A percentile compares a stretch with the other conserved stretches of the same genome.
Conservation (phyloP, 257 asterid species). For the Knoxia roxburghii region DNA sequence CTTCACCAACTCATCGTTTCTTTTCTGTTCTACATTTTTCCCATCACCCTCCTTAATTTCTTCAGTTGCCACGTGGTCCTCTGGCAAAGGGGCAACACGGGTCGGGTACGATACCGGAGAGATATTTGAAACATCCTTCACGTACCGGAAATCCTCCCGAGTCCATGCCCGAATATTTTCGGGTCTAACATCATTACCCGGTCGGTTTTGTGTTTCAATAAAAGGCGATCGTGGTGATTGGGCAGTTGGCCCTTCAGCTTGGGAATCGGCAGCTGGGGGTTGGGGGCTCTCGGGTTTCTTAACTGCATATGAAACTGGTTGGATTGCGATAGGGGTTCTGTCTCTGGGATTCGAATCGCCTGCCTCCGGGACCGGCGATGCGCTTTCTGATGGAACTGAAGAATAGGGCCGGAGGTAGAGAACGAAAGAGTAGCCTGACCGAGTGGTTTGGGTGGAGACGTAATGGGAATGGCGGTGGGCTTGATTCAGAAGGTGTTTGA, state of each 20-base stretch:
- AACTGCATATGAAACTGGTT: slow-evolving; percentile 59
- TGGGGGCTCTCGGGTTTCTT: slow-evolving; percentile 30
- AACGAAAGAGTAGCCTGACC: slow-evolving; percentile 27
- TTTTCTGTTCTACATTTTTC: neutral
- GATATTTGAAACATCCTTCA: slow-evolving; percentile 48
- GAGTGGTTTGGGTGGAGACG: slow-evolving; percentile 27
- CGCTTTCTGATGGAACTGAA: slow-evolving; percentile 29
- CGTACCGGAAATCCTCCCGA: slow-evolving; percentile 71
- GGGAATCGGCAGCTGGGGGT: slow-evolving; percentile 25
- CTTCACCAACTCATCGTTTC: slow-evolving; percentile 45
- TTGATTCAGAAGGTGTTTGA: slow-evolving; percentile 51
- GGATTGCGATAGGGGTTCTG: slow-evolving; percentile 38
- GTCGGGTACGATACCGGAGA: slow-evolving; percentile 58
- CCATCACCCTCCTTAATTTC: slow-evolving; percentile 25
- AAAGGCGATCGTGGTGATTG: neutral
- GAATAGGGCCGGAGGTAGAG: slow-evolving; percentile 32
- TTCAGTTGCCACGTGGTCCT: slow-evolving; percentile 42
- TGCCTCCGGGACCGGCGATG: slow-evolving; percentile 22
- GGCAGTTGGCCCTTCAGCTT: slow-evolving; percentile 6
- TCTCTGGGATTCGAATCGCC: slow-evolving; percentile 22
- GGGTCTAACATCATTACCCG: slow-evolving; percentile 5
- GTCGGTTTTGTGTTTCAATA: slow-evolving; percentile 17
- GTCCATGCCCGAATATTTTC: slow-evolving; percentile 43
- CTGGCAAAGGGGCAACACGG: slow-evolving; percentile 93
- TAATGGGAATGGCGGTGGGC: slow-evolving; percentile 28